Conservation (phyloP, 192 early-diverging fungal genomes). For the Coemansia nantahalensis region DNA sequence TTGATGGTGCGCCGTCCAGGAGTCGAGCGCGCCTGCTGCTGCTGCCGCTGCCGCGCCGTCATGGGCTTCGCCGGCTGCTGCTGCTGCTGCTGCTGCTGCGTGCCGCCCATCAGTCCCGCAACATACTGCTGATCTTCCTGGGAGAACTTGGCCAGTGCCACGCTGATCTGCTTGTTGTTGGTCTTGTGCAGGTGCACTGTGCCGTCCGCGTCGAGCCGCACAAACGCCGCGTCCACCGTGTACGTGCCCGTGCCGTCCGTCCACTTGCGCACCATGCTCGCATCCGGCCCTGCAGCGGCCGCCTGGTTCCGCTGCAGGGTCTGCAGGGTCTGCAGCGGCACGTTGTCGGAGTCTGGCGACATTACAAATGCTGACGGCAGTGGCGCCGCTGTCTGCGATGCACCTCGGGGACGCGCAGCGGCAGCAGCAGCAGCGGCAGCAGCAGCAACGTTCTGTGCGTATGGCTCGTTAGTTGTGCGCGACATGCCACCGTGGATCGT, state of each 20-base stretch:
- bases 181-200: conserved; percentile 91
- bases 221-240: conserved; percentile 87
- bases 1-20: conserved; percentile 47
- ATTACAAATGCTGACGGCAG: conserved; percentile 6
- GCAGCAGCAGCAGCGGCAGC: conserved; percentile 1
- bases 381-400: no score
- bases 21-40: conserved; percentile 44
- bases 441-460: no score
- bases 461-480: no score
- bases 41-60: conserved; percentile 50
- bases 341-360: conserved; percentile 43
- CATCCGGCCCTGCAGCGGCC: conserved; percentile 59
- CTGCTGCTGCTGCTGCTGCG: conserved; percentile 13
- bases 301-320: conserved; percentile 15
- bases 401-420: no score
- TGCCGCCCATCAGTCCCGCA: conserved; percentile 12
- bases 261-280: conserved; percentile 79
- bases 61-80: conserved; percentile 19
- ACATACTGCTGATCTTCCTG: conserved; percentile 46
- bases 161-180: conserved; percentile 93
- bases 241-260: conserved; percentile 89
- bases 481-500: conserved; percentile 9
- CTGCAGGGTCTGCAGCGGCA: conserved; percentile 40
- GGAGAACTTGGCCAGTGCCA: conserved; percentile 85
- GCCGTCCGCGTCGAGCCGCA: conserved; percentile 69